Percentiles rank a stretch among this genome's conserved stretches.
Conservation (phyloP, 768 basidiomycete genomes). For the Jaapia argillacea region DNA sequence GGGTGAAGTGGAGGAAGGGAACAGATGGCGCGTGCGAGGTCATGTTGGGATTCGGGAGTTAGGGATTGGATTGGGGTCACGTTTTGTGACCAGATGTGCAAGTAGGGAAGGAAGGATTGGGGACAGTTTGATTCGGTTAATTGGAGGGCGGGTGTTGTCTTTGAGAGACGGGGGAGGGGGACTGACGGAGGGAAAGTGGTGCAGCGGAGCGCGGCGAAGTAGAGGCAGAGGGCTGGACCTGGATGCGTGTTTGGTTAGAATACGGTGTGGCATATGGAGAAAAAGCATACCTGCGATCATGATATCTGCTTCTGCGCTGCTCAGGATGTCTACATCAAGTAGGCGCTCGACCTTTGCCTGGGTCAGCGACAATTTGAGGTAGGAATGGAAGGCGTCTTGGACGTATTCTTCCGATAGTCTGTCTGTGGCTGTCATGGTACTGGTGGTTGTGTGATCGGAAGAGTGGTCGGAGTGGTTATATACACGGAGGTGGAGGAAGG, state of each 20-base stretch:
- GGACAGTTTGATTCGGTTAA: slow-evolving; percentile 67
- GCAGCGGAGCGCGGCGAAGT: slow-evolving; percentile 73
- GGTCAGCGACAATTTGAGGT: slow-evolving; percentile 68
- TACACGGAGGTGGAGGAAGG: no score
- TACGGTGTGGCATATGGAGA: slow-evolving; percentile 1
- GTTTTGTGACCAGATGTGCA: slow-evolving; percentile 64
- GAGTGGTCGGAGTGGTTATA: no score
- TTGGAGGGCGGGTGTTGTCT: slow-evolving; percentile 37
- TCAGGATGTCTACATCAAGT: slow-evolving; percentile 62
- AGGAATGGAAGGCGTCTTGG: slow-evolving; percentile 75
- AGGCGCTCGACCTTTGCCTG: slow-evolving; percentile 67
- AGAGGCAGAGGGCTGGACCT: slow-evolving; percentile 79
- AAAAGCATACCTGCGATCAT: slow-evolving; percentile 64
- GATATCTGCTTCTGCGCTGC: slow-evolving; percentile 71
- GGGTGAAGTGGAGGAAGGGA: slow-evolving; percentile 47
- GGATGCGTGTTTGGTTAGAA: background rate
- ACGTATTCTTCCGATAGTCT: slow-evolving; percentile 59
- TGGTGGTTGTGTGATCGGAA: no score
- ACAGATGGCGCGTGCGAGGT: slow-evolving; percentile 77
- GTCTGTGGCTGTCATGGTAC: no score
- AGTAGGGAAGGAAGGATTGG: slow-evolving; percentile 52
- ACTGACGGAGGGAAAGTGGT: slow-evolving; percentile 74
- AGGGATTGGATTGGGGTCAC: slow-evolving; percentile 50
- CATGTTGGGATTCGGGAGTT: slow-evolving; percentile 70
- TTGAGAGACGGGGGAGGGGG: slow-evolving; percentile 54